Conservation (phyloP, 371 early-diverging fungal genomes). For the Mucor mucedo region DNA sequence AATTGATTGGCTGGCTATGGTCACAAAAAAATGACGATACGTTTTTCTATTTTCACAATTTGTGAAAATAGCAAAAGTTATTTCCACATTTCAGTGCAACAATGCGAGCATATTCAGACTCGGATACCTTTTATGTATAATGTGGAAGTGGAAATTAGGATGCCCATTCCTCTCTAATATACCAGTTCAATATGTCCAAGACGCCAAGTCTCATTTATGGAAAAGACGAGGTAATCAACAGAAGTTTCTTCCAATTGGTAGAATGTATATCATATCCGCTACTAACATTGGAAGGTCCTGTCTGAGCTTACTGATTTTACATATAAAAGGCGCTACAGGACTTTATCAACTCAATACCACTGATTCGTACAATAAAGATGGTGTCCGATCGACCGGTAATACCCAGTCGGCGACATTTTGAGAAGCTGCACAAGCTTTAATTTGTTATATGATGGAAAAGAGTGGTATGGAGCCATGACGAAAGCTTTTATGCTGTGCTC, state of each 20-base stretch:
- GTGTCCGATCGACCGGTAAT: slow-evolving; percentile 4
- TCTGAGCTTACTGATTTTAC: slow-evolving; percentile 19
- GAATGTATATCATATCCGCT: slow-evolving; percentile 25
- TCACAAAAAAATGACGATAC: no score
- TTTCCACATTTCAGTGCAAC: no score
- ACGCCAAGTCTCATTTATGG: neutral
- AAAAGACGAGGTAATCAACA: slow-evolving; percentile 4
- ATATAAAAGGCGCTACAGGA: slow-evolving; percentile 15
- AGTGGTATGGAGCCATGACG: neutral
- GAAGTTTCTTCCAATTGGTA: slow-evolving; percentile 10
- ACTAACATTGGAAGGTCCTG: slow-evolving; percentile 24
- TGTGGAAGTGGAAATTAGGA: no score
- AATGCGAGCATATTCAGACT: no score
- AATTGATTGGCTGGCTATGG: no score
- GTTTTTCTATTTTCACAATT: no score
- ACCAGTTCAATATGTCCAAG: neutral
- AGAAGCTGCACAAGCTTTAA: slow-evolving; percentile 20
- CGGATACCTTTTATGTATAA: no score
- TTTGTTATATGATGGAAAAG: neutral
- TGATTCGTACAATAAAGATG: neutral
- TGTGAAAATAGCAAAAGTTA: no score
- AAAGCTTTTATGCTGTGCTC: neutral
- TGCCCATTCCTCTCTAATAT: no score
- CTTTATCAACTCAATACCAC: slow-evolving; percentile 22
- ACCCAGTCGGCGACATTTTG: slow-evolving; percentile 15